Percentiles rank a stretch among this genome's conserved stretches.
Evolutionary conservation across 192 early-diverging fungal species (phyloP).

Genomic region (Fimicolochytrium jonesii): DNA sequence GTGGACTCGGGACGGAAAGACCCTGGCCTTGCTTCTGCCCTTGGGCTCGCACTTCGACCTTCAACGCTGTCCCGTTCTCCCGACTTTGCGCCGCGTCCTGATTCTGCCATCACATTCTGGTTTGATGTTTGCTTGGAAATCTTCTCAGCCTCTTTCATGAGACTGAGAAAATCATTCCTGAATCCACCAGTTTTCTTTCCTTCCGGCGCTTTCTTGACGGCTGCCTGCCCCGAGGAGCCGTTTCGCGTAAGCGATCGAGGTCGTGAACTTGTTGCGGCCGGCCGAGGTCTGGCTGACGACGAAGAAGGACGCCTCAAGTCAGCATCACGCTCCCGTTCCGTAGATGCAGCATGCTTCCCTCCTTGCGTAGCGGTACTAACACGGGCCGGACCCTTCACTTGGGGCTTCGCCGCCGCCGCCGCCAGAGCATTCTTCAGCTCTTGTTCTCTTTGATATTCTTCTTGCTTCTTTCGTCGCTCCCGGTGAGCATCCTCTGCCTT

Average conservation of each 20-base stretch:
- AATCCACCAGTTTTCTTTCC: neutral
- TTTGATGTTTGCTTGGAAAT: neutral
- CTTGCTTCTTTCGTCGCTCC: constrained; percentile 3
- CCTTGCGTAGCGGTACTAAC: neutral
- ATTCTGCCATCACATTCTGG: neutral
- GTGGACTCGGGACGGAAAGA: no score
- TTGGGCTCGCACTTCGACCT: no score
- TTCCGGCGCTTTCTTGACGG: neutral
- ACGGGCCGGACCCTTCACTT: neutral
- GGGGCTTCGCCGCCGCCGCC: neutral
- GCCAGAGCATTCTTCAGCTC: constrained; percentile 4
- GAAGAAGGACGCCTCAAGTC: no score
- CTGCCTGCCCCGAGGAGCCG: neutral
- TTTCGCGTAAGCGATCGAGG: neutral
- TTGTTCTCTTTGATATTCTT: neutral
- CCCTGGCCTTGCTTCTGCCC: no score
- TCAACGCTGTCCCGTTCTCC: no score
- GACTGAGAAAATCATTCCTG: constrained; percentile 6
- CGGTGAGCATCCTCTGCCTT: neutral
- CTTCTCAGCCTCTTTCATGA: constrained; percentile 24
- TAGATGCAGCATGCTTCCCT: neutral
- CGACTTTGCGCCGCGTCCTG: neutral
- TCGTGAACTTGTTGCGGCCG: neutral
- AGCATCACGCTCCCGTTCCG: no score
- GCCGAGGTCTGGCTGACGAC: neutral